A percentile compares a stretch with the other conserved stretches of the same genome.
phyloP scores from a whole-genome alignment of 257 asterid genomes.

The Coffea eugenioides region DNA sequence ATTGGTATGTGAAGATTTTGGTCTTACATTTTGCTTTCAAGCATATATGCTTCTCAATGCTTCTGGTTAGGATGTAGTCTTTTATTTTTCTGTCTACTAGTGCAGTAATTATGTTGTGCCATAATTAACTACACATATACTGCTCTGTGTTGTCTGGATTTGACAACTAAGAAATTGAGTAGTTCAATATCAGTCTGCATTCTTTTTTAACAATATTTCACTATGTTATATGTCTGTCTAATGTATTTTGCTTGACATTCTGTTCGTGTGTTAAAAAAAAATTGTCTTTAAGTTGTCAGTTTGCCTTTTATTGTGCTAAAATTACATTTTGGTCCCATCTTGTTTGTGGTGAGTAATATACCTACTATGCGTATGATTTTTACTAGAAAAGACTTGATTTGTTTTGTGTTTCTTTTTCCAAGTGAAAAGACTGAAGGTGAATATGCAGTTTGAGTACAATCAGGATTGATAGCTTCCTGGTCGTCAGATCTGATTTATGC shows the following conservation, averaged over 20 bases:
- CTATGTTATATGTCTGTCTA: not conserved
- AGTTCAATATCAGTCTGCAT: not conserved
- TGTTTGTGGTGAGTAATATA: not conserved
- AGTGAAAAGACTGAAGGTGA: not conserved
- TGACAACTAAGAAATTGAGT: not conserved
- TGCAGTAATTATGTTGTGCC: not conserved
- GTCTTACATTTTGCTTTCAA: conserved; percentile 6
- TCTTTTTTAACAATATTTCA: not conserved
- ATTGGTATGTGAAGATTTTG: conserved; percentile 21
- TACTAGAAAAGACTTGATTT: too few species aligned
- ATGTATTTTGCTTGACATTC: not conserved
- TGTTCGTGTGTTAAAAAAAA: not conserved
- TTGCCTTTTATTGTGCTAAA: not conserved
- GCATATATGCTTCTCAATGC: conserved; percentile 16
- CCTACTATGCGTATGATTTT: too few species aligned
- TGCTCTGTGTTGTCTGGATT: not conserved
- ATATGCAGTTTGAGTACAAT: too few species aligned
- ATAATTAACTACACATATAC: not conserved
- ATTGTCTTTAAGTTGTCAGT: not conserved
- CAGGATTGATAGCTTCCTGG: too few species aligned
- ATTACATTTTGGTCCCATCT: not conserved
- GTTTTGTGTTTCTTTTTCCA: not conserved
- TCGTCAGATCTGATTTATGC: too few species aligned
- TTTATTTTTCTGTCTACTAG: too few species aligned
- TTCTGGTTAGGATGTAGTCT: not conserved